Conservation (phyloP, 2,329 filamentous ascomycete species). For the Phaeosphaeriaceae sp. region DNA sequence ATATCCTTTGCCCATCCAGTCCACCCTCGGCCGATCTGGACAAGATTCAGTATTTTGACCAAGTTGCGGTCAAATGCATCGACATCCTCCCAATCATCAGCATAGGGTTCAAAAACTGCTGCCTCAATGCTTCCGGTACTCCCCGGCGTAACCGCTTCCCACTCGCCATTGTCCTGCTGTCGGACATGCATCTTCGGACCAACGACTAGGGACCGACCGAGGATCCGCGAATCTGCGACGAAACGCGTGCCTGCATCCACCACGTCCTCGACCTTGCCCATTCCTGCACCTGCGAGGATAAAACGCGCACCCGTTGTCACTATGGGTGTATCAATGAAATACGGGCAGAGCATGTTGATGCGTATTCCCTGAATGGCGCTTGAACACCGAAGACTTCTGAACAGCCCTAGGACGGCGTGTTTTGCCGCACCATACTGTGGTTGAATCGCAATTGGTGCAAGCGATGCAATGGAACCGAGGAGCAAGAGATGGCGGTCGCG, state of each 20-base stretch:
- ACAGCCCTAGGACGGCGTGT: constrained; percentile 70
- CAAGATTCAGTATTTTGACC: constrained; percentile 60
- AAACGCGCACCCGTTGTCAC: constrained; percentile 55
- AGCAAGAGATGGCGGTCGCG: constrained; percentile 67
- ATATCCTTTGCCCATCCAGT: constrained; percentile 55
- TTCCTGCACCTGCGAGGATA: constrained; percentile 63
- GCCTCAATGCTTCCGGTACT: constrained; percentile 45
- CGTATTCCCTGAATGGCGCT: constrained; percentile 61
- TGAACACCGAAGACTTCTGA: constrained; percentile 62
- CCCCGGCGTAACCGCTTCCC: constrained; percentile 33
- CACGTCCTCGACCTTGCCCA: constrained; percentile 64
- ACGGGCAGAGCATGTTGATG: constrained; percentile 71
- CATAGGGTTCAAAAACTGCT: constrained; percentile 67
- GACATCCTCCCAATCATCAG: constrained; percentile 62
- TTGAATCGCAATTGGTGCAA: constrained; percentile 50
- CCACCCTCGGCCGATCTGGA: constrained; percentile 61
- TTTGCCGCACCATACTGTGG: constrained; percentile 67
- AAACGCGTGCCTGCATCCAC: constrained; percentile 68
- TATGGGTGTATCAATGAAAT: constrained; percentile 70
- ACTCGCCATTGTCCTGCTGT: constrained; percentile 47
- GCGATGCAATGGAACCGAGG: constrained; percentile 66
- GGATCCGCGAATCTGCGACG: constrained; percentile 63
- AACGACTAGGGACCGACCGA: constrained; percentile 64
- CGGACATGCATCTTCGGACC: constrained; percentile 62
- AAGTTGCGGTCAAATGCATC: constrained; percentile 64